These are phyloP conservation scores for Trichocladium antarcticum DNA, from an alignment of 495 filamentous ascomycete genomes.

Conservation along the genomic window DNA sequence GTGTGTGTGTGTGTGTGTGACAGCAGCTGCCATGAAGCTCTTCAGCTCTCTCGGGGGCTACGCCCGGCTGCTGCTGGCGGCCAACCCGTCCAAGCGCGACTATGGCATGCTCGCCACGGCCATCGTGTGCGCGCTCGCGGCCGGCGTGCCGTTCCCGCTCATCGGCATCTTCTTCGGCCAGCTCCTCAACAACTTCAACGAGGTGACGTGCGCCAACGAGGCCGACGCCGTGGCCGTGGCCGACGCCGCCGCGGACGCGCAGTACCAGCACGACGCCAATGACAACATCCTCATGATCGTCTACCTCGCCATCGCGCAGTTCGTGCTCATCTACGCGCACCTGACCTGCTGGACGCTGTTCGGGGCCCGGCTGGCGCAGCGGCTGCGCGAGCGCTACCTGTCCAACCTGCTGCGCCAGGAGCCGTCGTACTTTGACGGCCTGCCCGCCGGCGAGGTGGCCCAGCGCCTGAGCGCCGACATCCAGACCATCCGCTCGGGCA, in stretches of 20 bases:
- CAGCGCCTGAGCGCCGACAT: conserved; percentile 51
- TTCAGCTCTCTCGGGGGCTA: conserved; percentile 19
- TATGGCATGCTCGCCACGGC: conserved; percentile 41
- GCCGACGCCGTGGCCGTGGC: conserved; percentile 4
- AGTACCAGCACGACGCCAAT: conserved; percentile 34
- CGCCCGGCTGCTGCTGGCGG: conserved; percentile 28
- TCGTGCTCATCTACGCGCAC: conserved; percentile 49
- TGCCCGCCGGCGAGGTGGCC: conserved; percentile 49
- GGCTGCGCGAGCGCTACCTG: conserved; percentile 50
- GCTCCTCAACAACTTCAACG: conserved; percentile 56
- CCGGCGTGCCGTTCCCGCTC: conserved; percentile 57
- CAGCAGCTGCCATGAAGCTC: conserved; percentile 7
- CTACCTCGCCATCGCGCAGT: conserved; percentile 51
- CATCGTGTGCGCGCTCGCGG: conserved; percentile 43
- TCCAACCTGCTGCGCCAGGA: conserved; percentile 48
- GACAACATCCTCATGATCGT: conserved; percentile 50
- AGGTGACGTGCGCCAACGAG: conserved; percentile 38
- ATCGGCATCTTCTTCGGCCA: conserved; percentile 59
- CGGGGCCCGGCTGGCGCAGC: conserved; percentile 50
- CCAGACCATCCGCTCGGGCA: conserved; percentile 49
- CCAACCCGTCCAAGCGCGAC: conserved; percentile 31
- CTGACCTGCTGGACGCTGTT: conserved; percentile 48
- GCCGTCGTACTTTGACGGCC: conserved; percentile 48
- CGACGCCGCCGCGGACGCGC: conserved; percentile 15
- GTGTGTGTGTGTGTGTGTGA: too few relatives aligned